Percentiles rank a stretch among this genome's conserved stretches.
These are phyloP conservation scores for Penicillium atrosanguineum DNA, from an alignment of 495 filamentous ascomycete species.

Conservation along the genomic window DNA sequence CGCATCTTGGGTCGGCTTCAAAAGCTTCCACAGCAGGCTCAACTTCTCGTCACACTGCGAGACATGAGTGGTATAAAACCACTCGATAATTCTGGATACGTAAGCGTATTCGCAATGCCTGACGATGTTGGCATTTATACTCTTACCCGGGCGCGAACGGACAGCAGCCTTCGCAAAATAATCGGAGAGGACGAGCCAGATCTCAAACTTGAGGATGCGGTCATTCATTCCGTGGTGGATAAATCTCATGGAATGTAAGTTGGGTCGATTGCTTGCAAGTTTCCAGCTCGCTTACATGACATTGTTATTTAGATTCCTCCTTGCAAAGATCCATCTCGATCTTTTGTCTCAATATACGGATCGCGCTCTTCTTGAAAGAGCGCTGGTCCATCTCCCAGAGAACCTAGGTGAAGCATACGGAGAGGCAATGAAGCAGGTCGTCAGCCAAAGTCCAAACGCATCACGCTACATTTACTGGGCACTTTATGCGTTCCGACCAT, in stretches of 20 bases:
- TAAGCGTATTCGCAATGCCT: slow-evolving; percentile 11
- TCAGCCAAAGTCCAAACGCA: slow-evolving; percentile 21
- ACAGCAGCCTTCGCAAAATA: slow-evolving; percentile 3
- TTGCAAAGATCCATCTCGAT: slow-evolving; percentile 31
- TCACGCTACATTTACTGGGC: slow-evolving; percentile 32
- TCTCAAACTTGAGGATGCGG: slow-evolving; percentile 14
- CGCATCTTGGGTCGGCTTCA: slow-evolving; percentile 32
- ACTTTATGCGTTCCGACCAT: slow-evolving; percentile 24
- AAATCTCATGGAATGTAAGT: slow-evolving; percentile 33
- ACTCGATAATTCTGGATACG: slow-evolving; percentile 2
- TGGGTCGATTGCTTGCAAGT: not conserved
- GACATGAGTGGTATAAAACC: slow-evolving; percentile 10
- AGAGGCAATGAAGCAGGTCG: slow-evolving; percentile 32
- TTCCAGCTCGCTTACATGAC: not conserved
- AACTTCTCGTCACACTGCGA: slow-evolving; percentile 32
- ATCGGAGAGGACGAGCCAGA: slow-evolving; percentile 10
- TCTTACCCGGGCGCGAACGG: slow-evolving; percentile 11
- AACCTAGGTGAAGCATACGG: slow-evolving; percentile 34
- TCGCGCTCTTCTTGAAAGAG: slow-evolving; percentile 20
- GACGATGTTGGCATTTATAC: slow-evolving; percentile 24
- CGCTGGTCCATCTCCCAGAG: slow-evolving; percentile 28
- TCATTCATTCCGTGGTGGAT: slow-evolving; percentile 17
- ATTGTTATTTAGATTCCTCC: slow-evolving; percentile 25
- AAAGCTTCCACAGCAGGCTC: slow-evolving; percentile 35
- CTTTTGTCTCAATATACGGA: slow-evolving; percentile 24